A percentile compares a stretch with the other conserved stretches of the same genome.
Conservation (phyloP, 495 filamentous ascomycete species). For the Penicillium desertorum region DNA sequence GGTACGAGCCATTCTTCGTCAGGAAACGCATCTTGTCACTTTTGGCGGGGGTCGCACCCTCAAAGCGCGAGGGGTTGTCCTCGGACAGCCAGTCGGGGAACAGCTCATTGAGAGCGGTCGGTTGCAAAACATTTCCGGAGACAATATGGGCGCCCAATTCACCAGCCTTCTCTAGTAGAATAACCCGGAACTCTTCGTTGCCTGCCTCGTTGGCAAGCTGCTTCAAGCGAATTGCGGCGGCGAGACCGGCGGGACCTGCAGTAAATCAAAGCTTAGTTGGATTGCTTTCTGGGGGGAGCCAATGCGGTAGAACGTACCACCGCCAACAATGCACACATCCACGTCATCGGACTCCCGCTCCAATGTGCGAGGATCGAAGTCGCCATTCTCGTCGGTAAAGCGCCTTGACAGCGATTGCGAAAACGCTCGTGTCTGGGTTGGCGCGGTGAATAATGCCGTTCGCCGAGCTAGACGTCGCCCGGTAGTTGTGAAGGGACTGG, state of each 20-base stretch:
- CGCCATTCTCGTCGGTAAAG: constrained; percentile 57
- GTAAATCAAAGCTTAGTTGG: constrained; percentile 18
- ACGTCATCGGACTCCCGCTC: constrained; percentile 91
- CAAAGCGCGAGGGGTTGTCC: constrained; percentile 81
- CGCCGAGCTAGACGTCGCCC: constrained; percentile 26
- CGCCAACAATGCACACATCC: constrained; percentile 95
- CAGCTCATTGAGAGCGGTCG: constrained; percentile 83
- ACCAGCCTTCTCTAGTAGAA: constrained; percentile 92
- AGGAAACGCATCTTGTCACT: constrained; percentile 91
- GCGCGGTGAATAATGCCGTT: constrained; percentile 24
- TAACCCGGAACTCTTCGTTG: constrained; percentile 91
- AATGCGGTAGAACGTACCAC: constrained; percentile 54
- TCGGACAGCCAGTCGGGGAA: constrained; percentile 91
- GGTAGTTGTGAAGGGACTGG: constrained; percentile 23
- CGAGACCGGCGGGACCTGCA: constrained; percentile 81
- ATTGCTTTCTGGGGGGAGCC: constrained; percentile 8
- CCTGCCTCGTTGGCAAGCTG: constrained; percentile 94
- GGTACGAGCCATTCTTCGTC: constrained; percentile 75
- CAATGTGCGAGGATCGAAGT: constrained; percentile 68
- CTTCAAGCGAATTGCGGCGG: constrained; percentile 91
- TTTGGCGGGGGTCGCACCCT: constrained; percentile 76
- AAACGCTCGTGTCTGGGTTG: constrained; percentile 43
- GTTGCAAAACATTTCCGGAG: constrained; percentile 93
- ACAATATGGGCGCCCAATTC: constrained; percentile 94
- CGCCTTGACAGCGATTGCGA: constrained; percentile 48